Base-by-base conservation (phyloP, 169 alveolate species). In the Cytauxzoon felis region DNA sequence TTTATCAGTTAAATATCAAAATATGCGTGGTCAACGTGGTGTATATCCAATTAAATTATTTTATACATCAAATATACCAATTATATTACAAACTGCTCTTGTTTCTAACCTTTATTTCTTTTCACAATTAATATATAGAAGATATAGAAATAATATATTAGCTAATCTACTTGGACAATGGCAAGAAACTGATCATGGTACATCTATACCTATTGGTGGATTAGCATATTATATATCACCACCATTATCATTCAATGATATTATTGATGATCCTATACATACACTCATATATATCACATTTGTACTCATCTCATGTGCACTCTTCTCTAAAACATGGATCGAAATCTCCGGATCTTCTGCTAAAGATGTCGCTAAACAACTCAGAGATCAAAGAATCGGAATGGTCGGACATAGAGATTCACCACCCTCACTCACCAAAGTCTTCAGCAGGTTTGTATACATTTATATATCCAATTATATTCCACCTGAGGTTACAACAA, bases 41-140 rank as follows among this genome's bases (percentile, higher is more conserved):
- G 90, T 98, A 26, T 98, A 96, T 89, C 99, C 99, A 41, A 98
- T 98, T 81, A 98, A 96, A 88, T 93, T 98, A 49, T 98, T 98
- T 90, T 98, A 98, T 91, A 97, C 99, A 57, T 94, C 99, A 33
- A 98, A 98, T 95, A 97, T 98, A 66, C 99, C 99, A 8, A 98
- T 98, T 66, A 98, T 98, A 59, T 93, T 98, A 58, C 98, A 96
- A 84, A 89, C 94, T 16, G 99, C 99, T 3, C 91, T 98, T 52
- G 99, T 98, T 32, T 98, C 99, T 23, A 96, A 98, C 82, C 89
- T 98, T 62, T 97, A 95, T 87, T 98, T 98, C 97, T 95, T 98
- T 87, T 95, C 99, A 1, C 99, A 98, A 88, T 88, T 98, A 70
- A 91, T 98, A 34, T 96, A 95, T 90, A 92, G 96, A 81, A 95